Evolutionary conservation across 805 yeast species (phyloP).

Genomic region (Lipomyces starkeyi): DNA sequence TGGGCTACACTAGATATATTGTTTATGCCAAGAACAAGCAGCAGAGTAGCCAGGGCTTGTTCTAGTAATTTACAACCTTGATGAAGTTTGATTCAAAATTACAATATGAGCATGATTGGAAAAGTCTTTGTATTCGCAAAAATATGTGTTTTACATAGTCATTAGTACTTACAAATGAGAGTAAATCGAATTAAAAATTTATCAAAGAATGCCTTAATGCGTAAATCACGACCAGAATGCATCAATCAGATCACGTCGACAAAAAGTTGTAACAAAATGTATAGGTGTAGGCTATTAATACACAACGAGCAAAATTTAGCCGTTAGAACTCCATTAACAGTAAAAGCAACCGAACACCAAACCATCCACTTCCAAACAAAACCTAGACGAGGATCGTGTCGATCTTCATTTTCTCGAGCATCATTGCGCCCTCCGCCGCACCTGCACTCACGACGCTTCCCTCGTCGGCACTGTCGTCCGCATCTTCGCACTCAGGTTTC

Average conservation of each 20-base stretch:
- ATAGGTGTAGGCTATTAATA: background rate
- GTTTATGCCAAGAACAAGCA: conserved; percentile 22
- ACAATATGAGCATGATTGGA: background rate
- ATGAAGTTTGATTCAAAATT: background rate
- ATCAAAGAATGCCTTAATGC: background rate
- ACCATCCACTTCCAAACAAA: background rate
- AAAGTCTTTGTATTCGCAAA: background rate
- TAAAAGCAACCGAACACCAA: background rate
- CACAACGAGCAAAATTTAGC: background rate
- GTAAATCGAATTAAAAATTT: background rate
- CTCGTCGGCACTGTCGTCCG: conserved; percentile 23
- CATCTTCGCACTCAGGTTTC: conserved; percentile 3
- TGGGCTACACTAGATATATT: conserved; percentile 26
- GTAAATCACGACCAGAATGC: no score
- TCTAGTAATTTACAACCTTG: conserved; percentile 8
- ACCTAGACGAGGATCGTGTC: conserved; percentile 29
- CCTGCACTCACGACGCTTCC: conserved; percentile 25
- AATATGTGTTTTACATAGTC: background rate
- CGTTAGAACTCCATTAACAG: background rate
- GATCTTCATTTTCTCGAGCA: conserved; percentile 37
- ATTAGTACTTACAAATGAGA: background rate
- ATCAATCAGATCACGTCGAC: no score
- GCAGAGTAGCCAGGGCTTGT: conserved; percentile 21
- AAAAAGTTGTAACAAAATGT: background rate
- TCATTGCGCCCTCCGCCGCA: conserved; percentile 34